Evolutionary conservation across 176 grass and related monocot species (phyloP).

Genomic region (Aegilops umbellulata): DNA sequence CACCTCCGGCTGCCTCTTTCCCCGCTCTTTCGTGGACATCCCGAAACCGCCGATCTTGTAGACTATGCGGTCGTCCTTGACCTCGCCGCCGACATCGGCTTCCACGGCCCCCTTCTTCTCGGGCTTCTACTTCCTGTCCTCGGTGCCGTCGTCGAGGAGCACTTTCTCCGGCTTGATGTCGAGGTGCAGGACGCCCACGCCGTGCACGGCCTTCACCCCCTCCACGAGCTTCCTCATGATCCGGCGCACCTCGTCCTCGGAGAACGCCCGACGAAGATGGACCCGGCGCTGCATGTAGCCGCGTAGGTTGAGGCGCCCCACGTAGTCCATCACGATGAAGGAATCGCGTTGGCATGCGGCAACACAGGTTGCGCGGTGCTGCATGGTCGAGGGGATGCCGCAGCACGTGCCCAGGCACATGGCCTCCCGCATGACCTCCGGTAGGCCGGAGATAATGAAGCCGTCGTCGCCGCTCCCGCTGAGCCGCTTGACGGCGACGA

Average conservation of each 20-base stretch:
- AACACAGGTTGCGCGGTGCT: background rate
- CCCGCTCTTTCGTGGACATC: too few relatives aligned
- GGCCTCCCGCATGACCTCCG: background rate
- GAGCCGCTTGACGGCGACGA: constrained; percentile 15
- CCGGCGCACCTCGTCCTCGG: background rate
- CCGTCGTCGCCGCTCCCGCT: background rate
- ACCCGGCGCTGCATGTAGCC: background rate
- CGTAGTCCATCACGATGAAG: constrained; percentile 10
- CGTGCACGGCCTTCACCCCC: background rate
- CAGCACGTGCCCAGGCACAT: background rate
- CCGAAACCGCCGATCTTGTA: too few relatives aligned
- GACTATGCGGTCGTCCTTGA: too few relatives aligned
- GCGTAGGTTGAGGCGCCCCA: background rate
- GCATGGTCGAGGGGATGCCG: background rate
- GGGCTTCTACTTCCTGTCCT: background rate
- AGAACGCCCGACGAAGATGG: background rate
- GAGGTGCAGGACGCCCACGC: background rate
- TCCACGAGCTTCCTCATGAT: background rate
- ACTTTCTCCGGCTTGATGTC: background rate
- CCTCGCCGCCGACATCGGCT: too few relatives aligned
- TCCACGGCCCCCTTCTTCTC: too few relatives aligned
- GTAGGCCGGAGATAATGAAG: background rate
- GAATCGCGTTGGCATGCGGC: background rate
- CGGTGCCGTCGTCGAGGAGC: background rate
- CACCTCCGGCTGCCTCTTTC: too few relatives aligned